Conservation (phyloP, 305 asterid genomes). For the Fraxinus sp. region DNA sequence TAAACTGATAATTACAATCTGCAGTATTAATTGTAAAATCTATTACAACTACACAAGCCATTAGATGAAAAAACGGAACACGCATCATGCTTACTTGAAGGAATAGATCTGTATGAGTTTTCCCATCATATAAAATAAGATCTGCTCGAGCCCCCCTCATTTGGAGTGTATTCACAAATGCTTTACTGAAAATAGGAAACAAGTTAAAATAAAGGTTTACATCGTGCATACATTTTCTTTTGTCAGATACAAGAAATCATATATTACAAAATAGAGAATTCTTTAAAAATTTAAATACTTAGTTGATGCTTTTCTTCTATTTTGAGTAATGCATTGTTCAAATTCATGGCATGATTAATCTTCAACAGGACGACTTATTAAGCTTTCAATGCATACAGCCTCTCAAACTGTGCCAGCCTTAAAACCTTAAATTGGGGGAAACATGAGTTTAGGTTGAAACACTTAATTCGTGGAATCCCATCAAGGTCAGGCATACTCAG, state of each 20-base stretch:
- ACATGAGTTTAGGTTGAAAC: constrained; percentile 8
- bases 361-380: background rate
- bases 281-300: background rate
- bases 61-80: constrained; percentile 1
- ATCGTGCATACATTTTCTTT: background rate
- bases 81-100: constrained; percentile 62
- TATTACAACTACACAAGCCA: constrained; percentile 48
- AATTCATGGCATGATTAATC: background rate
- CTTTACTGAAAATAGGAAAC: constrained; percentile 49
- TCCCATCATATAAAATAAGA: constrained; percentile 70
- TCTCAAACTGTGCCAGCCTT: background rate
- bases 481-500: background rate
- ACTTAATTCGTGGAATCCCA: background rate
- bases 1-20: background rate
- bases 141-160: constrained; percentile 69
- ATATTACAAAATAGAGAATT: background rate
- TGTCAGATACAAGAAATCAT: background rate
- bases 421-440: background rate
- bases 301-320: background rate
- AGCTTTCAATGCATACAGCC: background rate
- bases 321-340: background rate
- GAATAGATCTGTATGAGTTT: constrained; percentile 93
- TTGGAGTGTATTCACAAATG: constrained; percentile 59
- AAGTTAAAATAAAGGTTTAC: constrained; percentile 4
- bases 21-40: background rate